Evolutionary conservation across 495 filamentous ascomycete genomes (phyloP), one percentile per base, ranked within the genome.

Genomic region (Annulohypoxylon stygium): DNA sequence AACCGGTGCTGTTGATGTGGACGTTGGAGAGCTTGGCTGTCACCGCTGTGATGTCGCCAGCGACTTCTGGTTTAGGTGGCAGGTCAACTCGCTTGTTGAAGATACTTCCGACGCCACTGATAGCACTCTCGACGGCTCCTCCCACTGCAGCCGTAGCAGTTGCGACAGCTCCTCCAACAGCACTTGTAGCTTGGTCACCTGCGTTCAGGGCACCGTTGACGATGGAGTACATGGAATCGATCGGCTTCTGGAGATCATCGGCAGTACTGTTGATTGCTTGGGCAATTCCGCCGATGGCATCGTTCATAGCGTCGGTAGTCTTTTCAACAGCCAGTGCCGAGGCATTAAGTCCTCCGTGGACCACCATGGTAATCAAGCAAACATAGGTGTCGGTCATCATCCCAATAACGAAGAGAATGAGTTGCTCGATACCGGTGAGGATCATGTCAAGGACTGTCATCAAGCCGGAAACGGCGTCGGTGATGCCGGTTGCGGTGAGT

Each of bases 331-430:
- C 82, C 39, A 86, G 81, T 48, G 92, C 81, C 0, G 91, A 90
- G 36, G 88, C 90, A 33, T 92, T 88, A 48, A 97, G 83, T 72
- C 88, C 92, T 54, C 93, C 93, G 61, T 90, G 85, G 47, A 98
- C 88, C 11, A 92, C 91, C 71, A 97, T 84, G 10, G 90, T 90
- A 75, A 94, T 92, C 25, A 99, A 84, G 76, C 96, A 99, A 65
- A 93, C 85, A 76, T 97, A 98, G 4, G 93, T 97, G 54, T 89
- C 90, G 36, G 93, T 93, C 82, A 97, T 87, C 83, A 97, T 88
- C 79, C 96, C 93, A 81, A 98, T 90, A 75, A 93, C 84, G 81
- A 98, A 98, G 61, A 97, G 83, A 54, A 98, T 88, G 18, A 99
- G 88, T 77, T 93, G 90, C 82, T 97, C 93, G 14, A 98, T 88